These are phyloP conservation scores for Xylariaceae sp. DNA, from an alignment of 2,329 filamentous ascomycete genomes.

Conservation along the genomic window DNA sequence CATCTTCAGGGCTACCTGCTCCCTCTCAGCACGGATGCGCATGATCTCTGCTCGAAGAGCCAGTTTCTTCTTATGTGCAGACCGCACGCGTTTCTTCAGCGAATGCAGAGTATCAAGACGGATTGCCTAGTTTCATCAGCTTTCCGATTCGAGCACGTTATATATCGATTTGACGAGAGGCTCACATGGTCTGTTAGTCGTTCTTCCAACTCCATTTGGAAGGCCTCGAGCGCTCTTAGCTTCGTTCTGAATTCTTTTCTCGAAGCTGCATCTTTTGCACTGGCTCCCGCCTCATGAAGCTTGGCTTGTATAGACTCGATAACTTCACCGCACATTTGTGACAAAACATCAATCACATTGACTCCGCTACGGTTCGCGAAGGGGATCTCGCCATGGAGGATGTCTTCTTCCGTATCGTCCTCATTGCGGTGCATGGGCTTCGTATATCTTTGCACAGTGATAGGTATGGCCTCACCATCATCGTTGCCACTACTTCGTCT, in stretches of 20 bases:
- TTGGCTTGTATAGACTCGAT: constrained; percentile 46
- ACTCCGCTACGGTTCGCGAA: constrained; percentile 51
- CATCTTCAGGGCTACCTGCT: constrained; percentile 59
- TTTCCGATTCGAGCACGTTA: background rate
- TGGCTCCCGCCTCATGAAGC: constrained; percentile 38
- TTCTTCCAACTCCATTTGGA: constrained; percentile 52
- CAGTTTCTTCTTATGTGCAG: constrained; percentile 54
- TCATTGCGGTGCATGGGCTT: constrained; percentile 36
- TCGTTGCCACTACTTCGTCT: constrained; percentile 23
- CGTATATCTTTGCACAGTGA: constrained; percentile 60
- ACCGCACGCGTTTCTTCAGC: constrained; percentile 52
- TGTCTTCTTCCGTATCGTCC: constrained; percentile 35
- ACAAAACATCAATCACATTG: constrained; percentile 59
- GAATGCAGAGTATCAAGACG: constrained; percentile 56
- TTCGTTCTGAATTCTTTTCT: constrained; percentile 54
- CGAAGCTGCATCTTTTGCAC: constrained; percentile 39
- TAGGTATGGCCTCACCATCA: constrained; percentile 37
- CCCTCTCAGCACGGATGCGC: constrained; percentile 52
- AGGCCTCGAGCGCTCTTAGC: constrained; percentile 52
- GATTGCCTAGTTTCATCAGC: constrained; percentile 41
- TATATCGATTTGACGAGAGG: constrained; percentile 6
- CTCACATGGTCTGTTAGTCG: constrained; percentile 56
- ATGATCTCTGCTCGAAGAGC: constrained; percentile 57
- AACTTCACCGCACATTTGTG: constrained; percentile 58
- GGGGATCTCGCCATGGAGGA: constrained; percentile 48